These are phyloP conservation scores for Boletus speciosus DNA, from an alignment of 768 basidiomycete genomes.

Conservation along the genomic window DNA sequence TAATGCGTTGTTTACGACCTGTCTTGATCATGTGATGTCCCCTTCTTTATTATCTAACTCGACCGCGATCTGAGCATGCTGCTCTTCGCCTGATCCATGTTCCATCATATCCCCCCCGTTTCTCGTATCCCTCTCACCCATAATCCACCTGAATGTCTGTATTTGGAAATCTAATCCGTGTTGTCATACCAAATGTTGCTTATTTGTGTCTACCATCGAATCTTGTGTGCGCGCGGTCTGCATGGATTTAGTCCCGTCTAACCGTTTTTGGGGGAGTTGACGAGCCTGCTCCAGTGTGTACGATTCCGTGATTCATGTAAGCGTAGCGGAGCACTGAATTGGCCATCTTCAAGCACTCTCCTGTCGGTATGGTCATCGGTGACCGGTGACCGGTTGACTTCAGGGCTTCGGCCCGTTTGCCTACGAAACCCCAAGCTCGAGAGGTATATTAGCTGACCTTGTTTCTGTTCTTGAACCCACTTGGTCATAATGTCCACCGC, in stretches of 20 bases:
- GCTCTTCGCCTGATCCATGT: background rate
- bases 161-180: background rate
- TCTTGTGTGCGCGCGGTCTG: background rate
- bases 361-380: no score
- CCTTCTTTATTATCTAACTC: constrained; percentile 3
- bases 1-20: background rate
- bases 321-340: no score
- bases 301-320: no score
- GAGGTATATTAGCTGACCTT: no score
- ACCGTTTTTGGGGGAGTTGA: background rate
- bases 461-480: no score
- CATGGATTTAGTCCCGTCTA: background rate
- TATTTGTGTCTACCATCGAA: background rate
- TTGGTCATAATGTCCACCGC: no score
- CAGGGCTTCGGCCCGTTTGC: background rate
- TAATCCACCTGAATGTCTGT: background rate
- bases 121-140: background rate
- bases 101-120: background rate
- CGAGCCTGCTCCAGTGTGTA: no score
- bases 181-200: background rate
- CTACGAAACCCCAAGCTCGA: background rate
- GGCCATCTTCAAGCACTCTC: no score
- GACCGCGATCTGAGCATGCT: background rate
- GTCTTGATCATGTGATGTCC: background rate
- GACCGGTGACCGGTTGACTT: no score